Evolutionary conservation across 2,329 filamentous ascomycete genomes (phyloP), one percentile per base, ranked within the genome.

Genomic region (Aspergillus fischeri): DNA sequence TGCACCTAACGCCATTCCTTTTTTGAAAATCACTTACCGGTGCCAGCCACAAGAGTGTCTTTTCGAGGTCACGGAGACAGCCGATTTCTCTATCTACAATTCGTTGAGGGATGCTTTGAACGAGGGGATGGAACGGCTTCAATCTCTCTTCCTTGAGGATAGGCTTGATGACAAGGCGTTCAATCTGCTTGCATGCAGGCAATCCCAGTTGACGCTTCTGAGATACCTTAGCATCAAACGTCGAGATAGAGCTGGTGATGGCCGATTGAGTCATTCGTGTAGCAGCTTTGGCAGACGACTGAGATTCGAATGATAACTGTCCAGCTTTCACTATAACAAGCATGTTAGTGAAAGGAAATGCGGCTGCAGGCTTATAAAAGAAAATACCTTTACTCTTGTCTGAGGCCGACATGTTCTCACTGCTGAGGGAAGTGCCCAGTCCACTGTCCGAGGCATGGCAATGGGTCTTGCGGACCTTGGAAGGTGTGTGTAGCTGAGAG

Each of bases 21-120:
- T 80, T 79, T 64, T 70, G 65, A 65, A 80, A 72, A 71, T 81
- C 75, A 95, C 92, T 95, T 88, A 97, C 93, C 74, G 91, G 91
- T 79, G 92, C 91, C 74, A 92, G 86, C 76, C 92, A 92, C 69
- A 97, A 85, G 60, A 97, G 80, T 9, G 89, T 93, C 84, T 96
- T 96, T 77, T 97, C 93, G 51, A 97, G 83, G 76, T 97, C 93
- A 74, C 93, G 87, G 55, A 97, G 85, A 78, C 90, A 96, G 73
- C 90, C 86, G 69, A 97, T 94, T 68, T 94, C 86, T 75, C 91
- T 92, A 70, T 87, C 85, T 69, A 86, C 85, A 72, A 96, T 94
- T 70, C 88, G 88, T 73, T 83, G 82, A 50, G 91, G 91, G 63
- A 92, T 86, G 73, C 90, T 88, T 65, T 88, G 81, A 62, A 96